Conservation (phyloP, 148 eudicot genomes). For the Nyssa sinensis region DNA sequence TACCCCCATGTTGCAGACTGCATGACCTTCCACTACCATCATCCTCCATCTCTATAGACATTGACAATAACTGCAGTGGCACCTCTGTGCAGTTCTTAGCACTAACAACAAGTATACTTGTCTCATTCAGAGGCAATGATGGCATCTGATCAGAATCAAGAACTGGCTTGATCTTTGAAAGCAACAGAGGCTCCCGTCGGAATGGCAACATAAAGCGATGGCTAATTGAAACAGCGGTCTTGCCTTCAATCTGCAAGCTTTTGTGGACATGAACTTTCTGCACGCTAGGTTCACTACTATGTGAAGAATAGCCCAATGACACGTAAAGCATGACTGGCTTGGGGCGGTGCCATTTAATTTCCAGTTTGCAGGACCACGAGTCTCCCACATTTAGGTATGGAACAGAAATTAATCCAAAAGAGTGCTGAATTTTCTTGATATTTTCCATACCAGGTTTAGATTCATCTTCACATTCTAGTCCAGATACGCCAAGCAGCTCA, state of each 20-base stretch:
- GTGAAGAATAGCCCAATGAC: conserved; percentile 79
- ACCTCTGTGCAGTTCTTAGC: conserved; percentile 84
- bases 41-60: conserved; percentile 63
- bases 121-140: conserved; percentile 67
- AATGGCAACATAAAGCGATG: conserved; percentile 75
- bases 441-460: conserved; percentile 40
- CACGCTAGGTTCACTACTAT: conserved; percentile 45
- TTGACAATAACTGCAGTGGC: conserved; percentile 70
- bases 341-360: conserved; percentile 92
- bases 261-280: conserved; percentile 90
- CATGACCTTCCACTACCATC: conserved; percentile 40
- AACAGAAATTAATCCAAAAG: conserved; percentile 86
- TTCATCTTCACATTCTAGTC: conserved; percentile 41
- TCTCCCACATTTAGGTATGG: conserved; percentile 68
- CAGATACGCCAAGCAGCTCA: conserved; percentile 74
- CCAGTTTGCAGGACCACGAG: conserved; percentile 84
- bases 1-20: conserved; percentile 38
- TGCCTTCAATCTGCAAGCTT: conserved; percentile 93
- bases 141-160: conserved; percentile 45
- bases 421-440: conserved; percentile 79
- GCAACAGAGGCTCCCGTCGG: conserved; percentile 74
- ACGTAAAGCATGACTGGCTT: conserved; percentile 91
- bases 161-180: conserved; percentile 59
- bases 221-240: conserved; percentile 62
- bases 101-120: conserved; percentile 64